Percentiles rank a stretch among this genome's conserved stretches.
Conservation (phyloP, 495 filamentous ascomycete genomes). For the Neurospora sp. region DNA sequence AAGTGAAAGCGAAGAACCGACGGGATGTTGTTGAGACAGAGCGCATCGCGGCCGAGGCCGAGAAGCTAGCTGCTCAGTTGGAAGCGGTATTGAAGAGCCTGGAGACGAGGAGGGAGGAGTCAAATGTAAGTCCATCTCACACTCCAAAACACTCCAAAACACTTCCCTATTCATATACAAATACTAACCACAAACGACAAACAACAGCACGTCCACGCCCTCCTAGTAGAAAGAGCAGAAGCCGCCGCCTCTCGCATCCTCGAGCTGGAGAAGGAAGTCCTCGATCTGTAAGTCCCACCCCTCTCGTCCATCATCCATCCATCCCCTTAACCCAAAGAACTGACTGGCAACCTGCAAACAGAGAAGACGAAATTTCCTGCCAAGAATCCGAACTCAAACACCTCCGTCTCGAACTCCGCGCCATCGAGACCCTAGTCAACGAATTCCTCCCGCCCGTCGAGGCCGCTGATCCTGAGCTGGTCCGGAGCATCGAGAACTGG, state of each 20-base stretch:
- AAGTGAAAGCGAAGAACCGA: not conserved
- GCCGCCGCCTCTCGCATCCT: slow-evolving; percentile 43
- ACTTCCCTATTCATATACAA: not conserved
- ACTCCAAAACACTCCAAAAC: not conserved
- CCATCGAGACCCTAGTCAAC: slow-evolving; percentile 40
- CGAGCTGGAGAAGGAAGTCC: slow-evolving; percentile 36
- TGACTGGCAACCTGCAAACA: not conserved
- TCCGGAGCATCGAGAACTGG: slow-evolving; percentile 36
- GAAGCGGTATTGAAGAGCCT: slow-evolving; percentile 27
- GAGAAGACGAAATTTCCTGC: slow-evolving; percentile 19
- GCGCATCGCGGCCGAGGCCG: slow-evolving; percentile 29
- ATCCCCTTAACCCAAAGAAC: not conserved
- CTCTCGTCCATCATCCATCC: not conserved
- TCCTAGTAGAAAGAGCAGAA: slow-evolving; percentile 41
- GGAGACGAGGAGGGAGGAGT: slow-evolving; percentile 37
- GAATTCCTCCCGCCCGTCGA: slow-evolving; percentile 27
- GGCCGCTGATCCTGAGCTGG: slow-evolving; percentile 29
- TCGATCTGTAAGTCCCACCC: slow-evolving; percentile 33
- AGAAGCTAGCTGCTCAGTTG: slow-evolving; percentile 30
- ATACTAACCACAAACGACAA: not conserved
- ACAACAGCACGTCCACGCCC: slow-evolving; percentile 40
- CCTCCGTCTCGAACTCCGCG: slow-evolving; percentile 43
- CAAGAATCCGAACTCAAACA: slow-evolving; percentile 35
- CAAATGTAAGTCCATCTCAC: slow-evolving; percentile 28
- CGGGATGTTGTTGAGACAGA: slow-evolving; percentile 12